Evolutionary conservation across 805 yeast species (phyloP), one percentile per base, ranked within the genome.

Genomic region (Suhomyces sp.): DNA sequence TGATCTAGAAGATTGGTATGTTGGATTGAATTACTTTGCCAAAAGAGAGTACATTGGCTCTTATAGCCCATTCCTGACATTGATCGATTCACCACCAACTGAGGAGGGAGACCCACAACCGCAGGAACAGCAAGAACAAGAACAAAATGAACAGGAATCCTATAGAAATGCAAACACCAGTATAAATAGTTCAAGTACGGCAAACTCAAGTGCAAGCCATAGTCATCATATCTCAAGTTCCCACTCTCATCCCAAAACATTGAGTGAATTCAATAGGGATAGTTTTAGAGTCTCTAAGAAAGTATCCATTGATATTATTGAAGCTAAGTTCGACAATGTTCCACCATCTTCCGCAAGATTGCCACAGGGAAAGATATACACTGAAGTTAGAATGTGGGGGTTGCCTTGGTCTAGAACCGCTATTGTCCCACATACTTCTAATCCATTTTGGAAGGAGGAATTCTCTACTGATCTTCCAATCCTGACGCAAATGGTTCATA

Each of bases 381-480:
- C 84, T 2, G 96, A 88, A 48, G 66, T 88, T 2, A 63, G 72
- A 12, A 68, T 86, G 54, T 83, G 93, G 83, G 80, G 76, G 13
- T 68, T 76, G 30, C 77, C 83, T 0, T 83, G 91, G 87, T 86
- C 84, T 24, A 67, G 88, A 45, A 86, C 96, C 0, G 81, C 88
- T 2, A 65, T 76, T 5, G 81, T 81, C 0, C 62, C 67, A 23
- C 63, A 72, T 29, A 46, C 57, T 1, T 34, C 36, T 3, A 70
- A 71, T 36, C 90, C 95, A 1, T 86, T 86, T 53, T 90, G 96
- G 93, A 77, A 88, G 51, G 96, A 90, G 50, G 76, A 70, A 28
- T 83, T 85, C 51, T 61, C 72, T 2, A 62, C 83, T n/a, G 76
- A 79, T 33, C 62, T 81, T 26, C 82, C 85, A 0, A 63, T 75